Evolutionary conservation across 352 stramenopile species (phyloP).

Genomic region (Phytophthora chlamydospora): DNA sequence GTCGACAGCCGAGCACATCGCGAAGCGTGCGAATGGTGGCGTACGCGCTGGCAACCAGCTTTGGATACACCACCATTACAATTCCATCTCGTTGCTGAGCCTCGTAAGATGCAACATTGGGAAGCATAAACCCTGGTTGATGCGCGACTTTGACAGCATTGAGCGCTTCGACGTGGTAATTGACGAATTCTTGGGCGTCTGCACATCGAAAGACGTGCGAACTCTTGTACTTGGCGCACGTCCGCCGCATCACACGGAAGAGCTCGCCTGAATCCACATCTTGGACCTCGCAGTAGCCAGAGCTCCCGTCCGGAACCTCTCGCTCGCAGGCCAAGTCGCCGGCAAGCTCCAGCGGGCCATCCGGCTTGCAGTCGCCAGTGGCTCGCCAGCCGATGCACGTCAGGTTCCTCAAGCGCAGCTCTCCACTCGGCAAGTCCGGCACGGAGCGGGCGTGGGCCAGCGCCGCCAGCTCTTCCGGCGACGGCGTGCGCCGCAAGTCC

Average conservation of each 20-base stretch:
- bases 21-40: slow-evolving; percentile 31
- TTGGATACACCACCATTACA: slow-evolving; percentile 56
- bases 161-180: slow-evolving; percentile 26
- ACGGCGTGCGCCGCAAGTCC: slow-evolving; percentile 22
- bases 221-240: slow-evolving; percentile 32
- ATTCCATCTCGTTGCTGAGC: slow-evolving; percentile 32
- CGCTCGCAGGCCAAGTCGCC: slow-evolving; percentile 43
- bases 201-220: slow-evolving; percentile 43
- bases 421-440: slow-evolving; percentile 16
- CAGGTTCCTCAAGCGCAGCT: slow-evolving; percentile 23
- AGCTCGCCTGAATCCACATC: slow-evolving; percentile 17
- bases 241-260: slow-evolving; percentile 32
- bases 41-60: slow-evolving; percentile 35
- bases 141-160: slow-evolving; percentile 4
- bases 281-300: slow-evolving; percentile 53
- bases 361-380: slow-evolving; percentile 45
- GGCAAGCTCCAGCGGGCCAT: slow-evolving; percentile 34
- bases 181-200: slow-evolving; percentile 40
- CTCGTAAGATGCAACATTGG: background rate
- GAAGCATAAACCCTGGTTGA: background rate
- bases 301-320: slow-evolving; percentile 25
- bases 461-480: slow-evolving; percentile 15
- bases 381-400: slow-evolving; percentile 56
- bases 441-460: slow-evolving; percentile 18
- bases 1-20: slow-evolving; percentile 32